These are phyloP conservation scores for Trichoderma koningiopsis DNA, from an alignment of 2,329 filamentous ascomycete genomes.

Conservation along the genomic window DNA sequence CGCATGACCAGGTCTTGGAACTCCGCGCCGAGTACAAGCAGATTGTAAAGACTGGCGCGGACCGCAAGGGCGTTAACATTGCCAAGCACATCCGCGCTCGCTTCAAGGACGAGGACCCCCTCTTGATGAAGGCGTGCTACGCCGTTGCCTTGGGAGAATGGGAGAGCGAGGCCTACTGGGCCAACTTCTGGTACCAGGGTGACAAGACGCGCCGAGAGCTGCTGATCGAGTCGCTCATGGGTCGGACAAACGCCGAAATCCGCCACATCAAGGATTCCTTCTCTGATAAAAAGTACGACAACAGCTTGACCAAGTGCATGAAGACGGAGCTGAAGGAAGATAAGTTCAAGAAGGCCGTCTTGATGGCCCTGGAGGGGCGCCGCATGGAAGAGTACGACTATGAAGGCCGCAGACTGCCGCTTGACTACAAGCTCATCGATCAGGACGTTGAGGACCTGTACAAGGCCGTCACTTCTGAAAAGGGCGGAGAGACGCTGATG, in stretches of 20 bases:
- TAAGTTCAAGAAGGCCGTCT: slow-evolving; percentile 88
- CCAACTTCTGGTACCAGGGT: slow-evolving; percentile 95
- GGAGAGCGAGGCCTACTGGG: slow-evolving; percentile 96
- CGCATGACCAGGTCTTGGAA: slow-evolving; percentile 84
- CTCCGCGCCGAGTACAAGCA: slow-evolving; percentile 89
- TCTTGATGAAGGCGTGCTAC: slow-evolving; percentile 89
- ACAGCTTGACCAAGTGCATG: slow-evolving; percentile 83
- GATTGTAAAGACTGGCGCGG: slow-evolving; percentile 75
- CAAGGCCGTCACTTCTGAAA: slow-evolving; percentile 67
- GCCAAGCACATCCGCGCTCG: slow-evolving; percentile 80
- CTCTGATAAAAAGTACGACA: slow-evolving; percentile 85
- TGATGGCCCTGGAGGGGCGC: slow-evolving; percentile 79
- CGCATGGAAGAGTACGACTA: slow-evolving; percentile 80
- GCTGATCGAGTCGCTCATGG: slow-evolving; percentile 91
- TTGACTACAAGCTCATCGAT: slow-evolving; percentile 63
- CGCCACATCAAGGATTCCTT: slow-evolving; percentile 84
- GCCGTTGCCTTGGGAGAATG: slow-evolving; percentile 85
- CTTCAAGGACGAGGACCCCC: slow-evolving; percentile 71
- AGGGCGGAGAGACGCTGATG: slow-evolving; percentile 86
- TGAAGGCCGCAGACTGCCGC: slow-evolving; percentile 57
- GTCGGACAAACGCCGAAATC: slow-evolving; percentile 85
- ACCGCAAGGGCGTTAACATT: slow-evolving; percentile 78
- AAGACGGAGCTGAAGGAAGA: slow-evolving; percentile 90
- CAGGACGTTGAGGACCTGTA: slow-evolving; percentile 75
- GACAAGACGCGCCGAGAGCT: slow-evolving; percentile 83